These are phyloP conservation scores for Hypsizygus marmoreus DNA, from an alignment of 768 basidiomycete species.

Conservation along the genomic window DNA sequence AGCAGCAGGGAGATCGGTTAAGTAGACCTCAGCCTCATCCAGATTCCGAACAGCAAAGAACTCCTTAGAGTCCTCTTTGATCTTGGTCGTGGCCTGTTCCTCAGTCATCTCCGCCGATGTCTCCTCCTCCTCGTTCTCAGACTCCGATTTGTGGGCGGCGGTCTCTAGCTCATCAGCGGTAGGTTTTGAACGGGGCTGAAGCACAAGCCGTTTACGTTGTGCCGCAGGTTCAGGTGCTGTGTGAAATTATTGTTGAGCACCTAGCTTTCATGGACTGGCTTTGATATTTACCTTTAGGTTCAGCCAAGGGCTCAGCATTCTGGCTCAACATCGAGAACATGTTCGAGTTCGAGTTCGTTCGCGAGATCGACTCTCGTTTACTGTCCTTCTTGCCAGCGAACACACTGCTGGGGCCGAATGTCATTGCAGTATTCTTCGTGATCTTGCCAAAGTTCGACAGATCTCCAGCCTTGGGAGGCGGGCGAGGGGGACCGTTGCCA, in stretches of 20 bases:
- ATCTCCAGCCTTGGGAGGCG: constrained; percentile 80
- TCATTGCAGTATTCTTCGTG: constrained; percentile 60
- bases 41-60: constrained; percentile 83
- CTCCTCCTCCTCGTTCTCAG: constrained; percentile 51
- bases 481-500: constrained; percentile 49
- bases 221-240: constrained; percentile 45
- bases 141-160: constrained; percentile 44
- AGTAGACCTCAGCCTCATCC: constrained; percentile 87
- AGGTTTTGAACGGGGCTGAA: constrained; percentile 79
- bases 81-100: constrained; percentile 70
- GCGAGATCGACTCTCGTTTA: constrained; percentile 75
- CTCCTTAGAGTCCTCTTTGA: constrained; percentile 82
- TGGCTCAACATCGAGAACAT: constrained; percentile 88
- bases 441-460: constrained; percentile 90
- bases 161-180: constrained; percentile 41
- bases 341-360: constrained; percentile 78
- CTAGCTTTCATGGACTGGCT: background rate
- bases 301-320: constrained; percentile 55
- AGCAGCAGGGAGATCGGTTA: constrained; percentile 66
- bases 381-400: constrained; percentile 73
- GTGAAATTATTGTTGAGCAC: constrained; percentile 44
- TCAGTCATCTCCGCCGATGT: constrained; percentile 58
- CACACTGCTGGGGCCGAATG: constrained; percentile 84
- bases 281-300: constrained; percentile 56
- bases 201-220: constrained; percentile 71